Percentiles rank a stretch among this genome's conserved stretches.
Evolutionary conservation across 2,329 filamentous ascomycete species (phyloP).

Genomic region (Aspergillus sp.): DNA sequence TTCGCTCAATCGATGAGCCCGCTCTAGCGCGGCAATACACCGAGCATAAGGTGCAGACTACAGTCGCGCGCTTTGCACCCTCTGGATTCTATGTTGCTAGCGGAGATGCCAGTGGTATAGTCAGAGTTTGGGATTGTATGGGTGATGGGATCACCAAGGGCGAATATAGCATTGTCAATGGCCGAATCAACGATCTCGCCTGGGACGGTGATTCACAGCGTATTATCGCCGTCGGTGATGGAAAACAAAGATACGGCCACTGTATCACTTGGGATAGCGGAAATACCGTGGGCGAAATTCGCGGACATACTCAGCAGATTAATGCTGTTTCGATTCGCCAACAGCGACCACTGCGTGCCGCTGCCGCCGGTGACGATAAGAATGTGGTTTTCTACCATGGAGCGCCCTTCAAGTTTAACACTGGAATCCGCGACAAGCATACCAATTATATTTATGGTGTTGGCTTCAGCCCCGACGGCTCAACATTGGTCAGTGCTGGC

Average conservation of each 20-base stretch:
- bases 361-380: constrained; percentile 87
- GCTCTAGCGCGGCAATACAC: constrained; percentile 85
- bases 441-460: constrained; percentile 86
- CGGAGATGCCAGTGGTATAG: constrained; percentile 79
- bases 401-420: constrained; percentile 92
- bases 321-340: constrained; percentile 88
- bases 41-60: constrained; percentile 82
- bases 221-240: constrained; percentile 93
- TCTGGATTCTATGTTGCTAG: constrained; percentile 94
- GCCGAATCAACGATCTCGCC: constrained; percentile 91
- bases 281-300: constrained; percentile 92
- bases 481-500: constrained; percentile 78
- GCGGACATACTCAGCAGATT: constrained; percentile 84
- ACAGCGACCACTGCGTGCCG: constrained; percentile 85
- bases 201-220: constrained; percentile 98
- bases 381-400: constrained; percentile 91
- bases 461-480: constrained; percentile 87
- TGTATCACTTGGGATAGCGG: constrained; percentile 95
- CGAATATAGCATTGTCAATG: constrained; percentile 91
- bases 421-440: constrained; percentile 75
- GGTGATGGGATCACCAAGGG: constrained; percentile 87
- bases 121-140: constrained; percentile 87
- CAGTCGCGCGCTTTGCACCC: constrained; percentile 89
- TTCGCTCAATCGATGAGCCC: constrained; percentile 90
- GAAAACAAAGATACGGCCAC: constrained; percentile 88